These are phyloP conservation scores for Pseudogymnoascus sp. DNA, from an alignment of 2,329 filamentous ascomycete genomes.

Conservation along the genomic window DNA sequence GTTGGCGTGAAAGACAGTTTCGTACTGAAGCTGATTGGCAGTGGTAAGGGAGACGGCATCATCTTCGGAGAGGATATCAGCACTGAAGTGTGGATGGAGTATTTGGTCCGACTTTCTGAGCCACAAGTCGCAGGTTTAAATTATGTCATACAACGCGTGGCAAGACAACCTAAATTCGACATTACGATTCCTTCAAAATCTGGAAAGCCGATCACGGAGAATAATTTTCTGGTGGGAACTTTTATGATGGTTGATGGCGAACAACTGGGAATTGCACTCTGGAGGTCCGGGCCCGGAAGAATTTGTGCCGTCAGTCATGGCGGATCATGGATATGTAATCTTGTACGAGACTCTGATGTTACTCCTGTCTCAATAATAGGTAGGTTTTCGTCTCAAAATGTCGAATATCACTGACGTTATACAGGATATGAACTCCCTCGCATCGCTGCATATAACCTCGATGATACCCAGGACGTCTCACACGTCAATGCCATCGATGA, in stretches of 20 bases:
- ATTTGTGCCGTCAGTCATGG: conserved; percentile 18
- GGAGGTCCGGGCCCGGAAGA: conserved; percentile 22
- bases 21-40: conserved; percentile 13
- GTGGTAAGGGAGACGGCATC: conserved; percentile 12
- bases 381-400: neutral
- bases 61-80: conserved; percentile 12
- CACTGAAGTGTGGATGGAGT: conserved; percentile 19
- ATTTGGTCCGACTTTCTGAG: conserved; percentile 17
- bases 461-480: neutral
- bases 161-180: conserved; percentile 20
- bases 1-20: conserved; percentile 19
- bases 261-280: conserved; percentile 22
- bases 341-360: neutral
- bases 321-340: conserved; percentile 15
- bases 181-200: conserved; percentile 17
- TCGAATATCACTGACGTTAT: neutral
- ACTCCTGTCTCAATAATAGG: neutral
- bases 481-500: conserved; percentile 14
- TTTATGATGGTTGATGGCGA: conserved; percentile 23
- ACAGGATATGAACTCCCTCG: conserved; percentile 7
- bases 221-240: conserved; percentile 21
- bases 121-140: conserved; percentile 17
- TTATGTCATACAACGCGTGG: conserved; percentile 11
- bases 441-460: neutral
- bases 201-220: conserved; percentile 12